phyloP scores from a whole-genome alignment of 768 basidiomycete species.

The Rhizopogon rudus region DNA sequence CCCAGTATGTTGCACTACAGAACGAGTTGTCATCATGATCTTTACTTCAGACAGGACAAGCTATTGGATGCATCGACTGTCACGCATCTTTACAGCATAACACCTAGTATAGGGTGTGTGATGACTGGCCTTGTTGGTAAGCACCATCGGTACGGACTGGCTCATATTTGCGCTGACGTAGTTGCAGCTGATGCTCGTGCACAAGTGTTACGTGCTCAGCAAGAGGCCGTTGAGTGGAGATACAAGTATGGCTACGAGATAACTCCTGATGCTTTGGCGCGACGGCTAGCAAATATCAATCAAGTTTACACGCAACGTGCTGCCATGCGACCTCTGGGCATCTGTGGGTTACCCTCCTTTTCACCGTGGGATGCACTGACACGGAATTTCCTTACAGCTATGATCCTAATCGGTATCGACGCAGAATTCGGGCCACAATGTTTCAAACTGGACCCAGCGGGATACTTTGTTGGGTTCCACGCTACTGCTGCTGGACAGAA shows the following conservation, averaged over 20 bases:
- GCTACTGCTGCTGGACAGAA: conserved; percentile 96
- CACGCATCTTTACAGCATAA: conserved; percentile 94
- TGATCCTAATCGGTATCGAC: conserved; percentile 94
- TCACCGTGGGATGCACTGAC: not conserved
- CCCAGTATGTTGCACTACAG: conserved; percentile 57
- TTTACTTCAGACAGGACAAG: conserved; percentile 67
- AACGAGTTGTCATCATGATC: conserved; percentile 1
- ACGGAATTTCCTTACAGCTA: conserved; percentile 49
- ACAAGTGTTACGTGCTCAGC: conserved; percentile 81
- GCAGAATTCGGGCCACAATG: conserved; percentile 90
- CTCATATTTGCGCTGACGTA: not conserved
- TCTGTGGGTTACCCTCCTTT: conserved; percentile 51
- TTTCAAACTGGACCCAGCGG: conserved; percentile 98
- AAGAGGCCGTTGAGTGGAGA: conserved; percentile 88
- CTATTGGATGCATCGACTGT: conserved; percentile 91
- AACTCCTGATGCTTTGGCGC: conserved; percentile 92
- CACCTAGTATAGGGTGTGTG: conserved; percentile 94
- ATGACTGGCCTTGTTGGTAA: conserved; percentile 95
- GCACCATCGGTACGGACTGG: conserved; percentile 11
- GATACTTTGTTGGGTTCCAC: conserved; percentile 98
- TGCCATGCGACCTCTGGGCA: conserved; percentile 94
- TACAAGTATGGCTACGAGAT: conserved; percentile 99
- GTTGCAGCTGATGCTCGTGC: conserved; percentile 82
- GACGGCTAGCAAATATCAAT: conserved; percentile 94
- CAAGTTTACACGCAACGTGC: conserved; percentile 98